Evolutionary conservation across 495 filamentous ascomycete genomes (phyloP).

Genomic region (Hyphodiscus hymeniophilus): DNA sequence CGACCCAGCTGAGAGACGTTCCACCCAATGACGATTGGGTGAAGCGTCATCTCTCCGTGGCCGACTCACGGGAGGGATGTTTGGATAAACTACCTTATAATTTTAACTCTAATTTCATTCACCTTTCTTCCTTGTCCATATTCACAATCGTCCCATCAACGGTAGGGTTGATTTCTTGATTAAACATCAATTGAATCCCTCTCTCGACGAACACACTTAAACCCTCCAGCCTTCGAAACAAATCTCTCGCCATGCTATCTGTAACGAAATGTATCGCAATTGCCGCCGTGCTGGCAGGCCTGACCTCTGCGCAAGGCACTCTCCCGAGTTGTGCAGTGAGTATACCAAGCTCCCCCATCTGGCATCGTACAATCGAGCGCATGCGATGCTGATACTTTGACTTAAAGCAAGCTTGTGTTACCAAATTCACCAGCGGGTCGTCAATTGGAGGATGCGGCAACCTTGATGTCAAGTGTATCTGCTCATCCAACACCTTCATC

Average conservation of each 20-base stretch:
- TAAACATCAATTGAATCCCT: too few relatives aligned
- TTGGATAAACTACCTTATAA: too few relatives aligned
- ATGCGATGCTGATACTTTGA: not conserved
- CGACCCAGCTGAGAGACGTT: too few relatives aligned
- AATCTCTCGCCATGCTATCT: constrained; percentile 27
- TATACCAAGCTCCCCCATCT: constrained; percentile 10
- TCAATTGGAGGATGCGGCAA: constrained; percentile 43
- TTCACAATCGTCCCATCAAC: too few relatives aligned
- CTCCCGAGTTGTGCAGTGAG: constrained; percentile 50
- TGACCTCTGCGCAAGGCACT: constrained; percentile 18
- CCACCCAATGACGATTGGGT: too few relatives aligned
- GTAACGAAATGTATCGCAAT: constrained; percentile 22
- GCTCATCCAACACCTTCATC: constrained; percentile 50
- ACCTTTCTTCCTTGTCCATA: too few relatives aligned
- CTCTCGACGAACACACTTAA: too few relatives aligned
- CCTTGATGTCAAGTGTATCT: constrained; percentile 61
- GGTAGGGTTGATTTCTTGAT: too few relatives aligned
- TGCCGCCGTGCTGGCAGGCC: constrained; percentile 16
- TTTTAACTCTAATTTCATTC: too few relatives aligned
- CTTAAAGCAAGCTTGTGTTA: constrained; percentile 46
- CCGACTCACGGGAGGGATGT: too few relatives aligned
- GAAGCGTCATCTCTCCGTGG: too few relatives aligned
- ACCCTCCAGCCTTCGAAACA: constrained; percentile 16
- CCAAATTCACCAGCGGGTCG: constrained; percentile 32
- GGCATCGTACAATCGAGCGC: not conserved